Evolutionary conservation across 2,329 filamentous ascomycete species (phyloP), one percentile per base, ranked within the genome.

Genomic region (Aureobasidium sp.): DNA sequence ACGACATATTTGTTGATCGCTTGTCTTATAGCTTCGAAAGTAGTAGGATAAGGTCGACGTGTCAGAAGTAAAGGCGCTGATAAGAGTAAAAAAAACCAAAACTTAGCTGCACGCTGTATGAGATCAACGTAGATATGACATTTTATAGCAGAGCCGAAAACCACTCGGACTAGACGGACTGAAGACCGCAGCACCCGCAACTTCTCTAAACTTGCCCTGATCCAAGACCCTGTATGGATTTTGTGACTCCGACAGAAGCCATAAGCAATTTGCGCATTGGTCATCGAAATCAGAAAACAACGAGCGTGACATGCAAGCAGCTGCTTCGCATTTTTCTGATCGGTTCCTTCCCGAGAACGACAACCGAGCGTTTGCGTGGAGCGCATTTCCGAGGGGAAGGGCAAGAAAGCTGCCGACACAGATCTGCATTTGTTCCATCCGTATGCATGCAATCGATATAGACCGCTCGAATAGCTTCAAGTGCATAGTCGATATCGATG

Each of bases 1-100:
- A 76, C 62, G 82, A 50, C 71, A 74, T 73, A 4, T 53, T 63
- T 26, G 17, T 36, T 63, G 13, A 17, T 26, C 8, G 48, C n/a
- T 34, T 63, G n/a, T 42, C 3, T 46, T 26, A 9, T 55, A 27
- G 51, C 26, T 9, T 32, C 6, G 8, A 13, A 17, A 39, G 36
- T 53, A 27, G 3, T 17, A 23, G n/a, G 10, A 23, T n/a, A 36
- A n/a, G 34, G 20, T 23, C 20, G 10, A 5, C 12, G 50, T 17
- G 17, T 13, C 17, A 23, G 12, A 39, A 53, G 34, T 27, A 1
- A 55, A 42, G 34, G 34, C 20, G 36, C 23, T 51, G 50, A 52
- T 39, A 39, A 52, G 23, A 52, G n/a, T 9, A 17, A 41, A n/a
- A 20, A 53, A n/a, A 29, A 42, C 20, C 29, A 32, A 15, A 46